These are phyloP conservation scores for Hylodesmum podocarpum DNA, from an alignment of 306 rosid species.

Conservation along the genomic window DNA sequence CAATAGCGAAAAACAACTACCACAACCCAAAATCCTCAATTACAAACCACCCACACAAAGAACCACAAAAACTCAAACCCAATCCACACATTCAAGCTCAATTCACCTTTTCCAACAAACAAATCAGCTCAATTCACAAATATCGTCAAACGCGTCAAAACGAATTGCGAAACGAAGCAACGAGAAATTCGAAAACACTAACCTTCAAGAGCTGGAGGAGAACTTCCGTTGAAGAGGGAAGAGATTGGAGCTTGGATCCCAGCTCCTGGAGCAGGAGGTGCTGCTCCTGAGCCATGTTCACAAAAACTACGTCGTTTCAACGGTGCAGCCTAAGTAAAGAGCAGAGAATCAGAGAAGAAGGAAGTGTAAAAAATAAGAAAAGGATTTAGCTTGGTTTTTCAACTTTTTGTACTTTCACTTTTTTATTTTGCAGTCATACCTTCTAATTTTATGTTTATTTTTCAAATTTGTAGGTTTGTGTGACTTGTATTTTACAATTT, in stretches of 20 bases:
- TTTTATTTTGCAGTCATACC: background rate
- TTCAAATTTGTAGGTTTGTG: background rate
- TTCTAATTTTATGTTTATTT: no score
- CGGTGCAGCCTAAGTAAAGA: slow-evolving; percentile 3
- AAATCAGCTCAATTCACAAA: slow-evolving; percentile 16
- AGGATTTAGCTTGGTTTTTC: slow-evolving; percentile 22
- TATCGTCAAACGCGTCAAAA: background rate
- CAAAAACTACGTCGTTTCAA: slow-evolving; percentile 42
- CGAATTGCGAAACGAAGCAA: background rate
- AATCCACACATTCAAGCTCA: slow-evolving; percentile 15
- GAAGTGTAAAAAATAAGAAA: background rate
- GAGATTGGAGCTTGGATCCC: slow-evolving; percentile 83
- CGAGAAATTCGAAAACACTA: slow-evolving; percentile 21
- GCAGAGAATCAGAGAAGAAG: slow-evolving; percentile 2
- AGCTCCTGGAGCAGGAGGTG: slow-evolving; percentile 83
- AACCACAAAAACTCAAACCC: background rate
- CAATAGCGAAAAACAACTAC: background rate
- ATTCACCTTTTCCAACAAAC: background rate
- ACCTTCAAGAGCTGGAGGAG: slow-evolving; percentile 79
- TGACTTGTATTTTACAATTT: background rate
- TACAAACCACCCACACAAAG: background rate
- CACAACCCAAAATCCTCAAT: slow-evolving; percentile 21
- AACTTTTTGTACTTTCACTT: background rate
- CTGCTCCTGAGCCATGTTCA: slow-evolving; percentile 60
- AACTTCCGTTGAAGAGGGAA: slow-evolving; percentile 59